Conservation (phyloP, 768 basidiomycete species). For the Xanthoconium stramineum region DNA sequence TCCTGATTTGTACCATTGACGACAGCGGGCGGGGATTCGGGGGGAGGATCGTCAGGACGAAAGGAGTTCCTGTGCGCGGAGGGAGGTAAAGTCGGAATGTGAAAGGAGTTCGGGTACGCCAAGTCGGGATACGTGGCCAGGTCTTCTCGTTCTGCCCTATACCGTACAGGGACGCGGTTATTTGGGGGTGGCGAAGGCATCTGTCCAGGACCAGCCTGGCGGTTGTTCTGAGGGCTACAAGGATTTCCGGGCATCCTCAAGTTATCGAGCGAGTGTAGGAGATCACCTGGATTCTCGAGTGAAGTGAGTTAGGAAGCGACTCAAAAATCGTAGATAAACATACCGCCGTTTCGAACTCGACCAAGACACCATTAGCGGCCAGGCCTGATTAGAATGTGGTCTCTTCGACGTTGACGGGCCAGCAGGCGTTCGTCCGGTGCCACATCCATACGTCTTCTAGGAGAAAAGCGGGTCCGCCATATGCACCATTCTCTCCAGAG, state of each 20-base stretch:
- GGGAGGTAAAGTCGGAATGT: slow-evolving; percentile 7
- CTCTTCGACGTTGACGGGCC: background rate
- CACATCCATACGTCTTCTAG: background rate
- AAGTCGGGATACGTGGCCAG: slow-evolving; percentile 6
- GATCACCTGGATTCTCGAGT: slow-evolving; percentile 18
- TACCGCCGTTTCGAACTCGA: slow-evolving; percentile 17
- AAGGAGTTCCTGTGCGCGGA: background rate
- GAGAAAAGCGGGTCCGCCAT: background rate
- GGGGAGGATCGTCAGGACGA: background rate
- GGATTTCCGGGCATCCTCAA: slow-evolving; percentile 19
- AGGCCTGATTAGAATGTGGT: background rate
- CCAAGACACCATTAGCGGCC: slow-evolving; percentile 3
- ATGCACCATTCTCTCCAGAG: slow-evolving; percentile 1
- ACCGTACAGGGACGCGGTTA: background rate
- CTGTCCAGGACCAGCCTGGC: slow-evolving; percentile 24
- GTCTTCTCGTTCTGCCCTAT: background rate
- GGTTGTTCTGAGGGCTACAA: slow-evolving; percentile 1
- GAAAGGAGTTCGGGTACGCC: slow-evolving; percentile 8
- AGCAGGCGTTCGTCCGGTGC: background rate
- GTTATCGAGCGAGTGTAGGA: slow-evolving; percentile 7
- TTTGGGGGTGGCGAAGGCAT: background rate
- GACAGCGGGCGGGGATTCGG: background rate
- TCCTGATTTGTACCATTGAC: slow-evolving; percentile 2
- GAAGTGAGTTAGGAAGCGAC: background rate
- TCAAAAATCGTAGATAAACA: slow-evolving; percentile 9